A percentile compares a stretch with the other conserved stretches of the same genome.
Conservation (phyloP, 208 protist genomes). For the Trypanosoma platydactyli region DNA sequence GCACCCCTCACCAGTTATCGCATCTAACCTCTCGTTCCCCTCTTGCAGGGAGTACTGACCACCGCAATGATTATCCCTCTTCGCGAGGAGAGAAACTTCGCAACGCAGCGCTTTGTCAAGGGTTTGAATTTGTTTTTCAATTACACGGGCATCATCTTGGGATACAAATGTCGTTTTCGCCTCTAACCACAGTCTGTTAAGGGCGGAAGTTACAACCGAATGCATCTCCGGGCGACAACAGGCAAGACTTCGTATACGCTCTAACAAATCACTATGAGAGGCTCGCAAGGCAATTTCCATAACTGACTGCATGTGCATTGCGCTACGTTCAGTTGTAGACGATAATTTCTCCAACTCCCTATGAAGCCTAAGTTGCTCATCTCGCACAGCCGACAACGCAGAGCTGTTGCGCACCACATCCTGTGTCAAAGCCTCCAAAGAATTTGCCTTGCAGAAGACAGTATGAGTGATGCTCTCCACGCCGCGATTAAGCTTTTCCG, state of each 20-base stretch:
- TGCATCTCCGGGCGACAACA: constrained; percentile 52
- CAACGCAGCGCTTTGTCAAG: constrained; percentile 72
- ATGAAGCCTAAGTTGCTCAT: constrained; percentile 44
- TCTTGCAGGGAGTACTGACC: too few species aligned
- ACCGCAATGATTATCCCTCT: constrained; percentile 36
- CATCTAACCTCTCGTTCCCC: too few species aligned
- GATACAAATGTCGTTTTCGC: constrained; percentile 53
- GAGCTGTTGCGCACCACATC: constrained; percentile 34
- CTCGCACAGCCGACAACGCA: constrained; percentile 26
- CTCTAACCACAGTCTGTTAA: constrained; percentile 70
- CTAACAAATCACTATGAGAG: constrained; percentile 72
- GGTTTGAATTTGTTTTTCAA: constrained; percentile 56
- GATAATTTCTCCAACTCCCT: constrained; percentile 53
- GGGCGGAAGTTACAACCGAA: constrained; percentile 54
- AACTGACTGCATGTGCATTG: constrained; percentile 48
- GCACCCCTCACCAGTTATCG: background rate
- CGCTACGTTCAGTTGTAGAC: constrained; percentile 51
- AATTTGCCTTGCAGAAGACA: constrained; percentile 13
- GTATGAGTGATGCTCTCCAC: constrained; percentile 12
- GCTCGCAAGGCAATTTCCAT: constrained; percentile 66
- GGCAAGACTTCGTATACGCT: constrained; percentile 60
- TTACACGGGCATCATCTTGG: constrained; percentile 44
- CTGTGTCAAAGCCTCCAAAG: constrained; percentile 37
- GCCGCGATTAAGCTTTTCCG: constrained; percentile 29
- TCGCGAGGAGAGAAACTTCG: constrained; percentile 65